phyloP scores from a whole-genome alignment of 441 rosid species.

The Populus hybrid region DNA sequence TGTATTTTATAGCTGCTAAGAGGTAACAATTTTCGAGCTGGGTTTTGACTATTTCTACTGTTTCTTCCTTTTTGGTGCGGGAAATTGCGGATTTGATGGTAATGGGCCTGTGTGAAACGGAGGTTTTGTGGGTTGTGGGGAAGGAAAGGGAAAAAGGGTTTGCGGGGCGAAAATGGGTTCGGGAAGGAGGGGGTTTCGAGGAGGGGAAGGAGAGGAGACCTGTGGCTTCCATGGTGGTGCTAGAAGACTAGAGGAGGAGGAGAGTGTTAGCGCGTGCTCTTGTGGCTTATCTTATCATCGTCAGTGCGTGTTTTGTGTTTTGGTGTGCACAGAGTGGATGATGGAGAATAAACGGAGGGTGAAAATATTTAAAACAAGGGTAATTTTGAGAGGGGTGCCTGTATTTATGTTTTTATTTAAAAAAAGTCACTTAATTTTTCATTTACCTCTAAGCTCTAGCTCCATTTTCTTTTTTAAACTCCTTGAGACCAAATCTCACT shows the following conservation, averaged over 20 bases:
- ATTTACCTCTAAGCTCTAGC: no score
- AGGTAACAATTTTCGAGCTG: slow-evolving; percentile 78
- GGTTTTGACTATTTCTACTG: slow-evolving; percentile 61
- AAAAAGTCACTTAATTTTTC: no score
- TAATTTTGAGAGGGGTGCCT: neutral
- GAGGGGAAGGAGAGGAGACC: slow-evolving; percentile 51
- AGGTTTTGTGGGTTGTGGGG: slow-evolving; percentile 9
- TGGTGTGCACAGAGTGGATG: neutral
- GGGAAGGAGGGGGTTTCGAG: slow-evolving; percentile 33
- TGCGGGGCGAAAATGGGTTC: slow-evolving; percentile 15
- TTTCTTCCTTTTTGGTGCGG: slow-evolving; percentile 68
- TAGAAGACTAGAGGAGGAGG: neutral
- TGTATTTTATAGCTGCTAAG: slow-evolving; percentile 73
- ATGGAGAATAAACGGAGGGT: neutral
- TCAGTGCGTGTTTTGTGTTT: neutral
- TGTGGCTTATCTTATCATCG: slow-evolving; percentile 14
- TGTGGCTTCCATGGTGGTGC: slow-evolving; percentile 45
- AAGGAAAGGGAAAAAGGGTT: slow-evolving; percentile 17
- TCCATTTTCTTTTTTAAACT: no score
- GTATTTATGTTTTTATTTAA: no score
- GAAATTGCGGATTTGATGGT: slow-evolving; percentile 61
- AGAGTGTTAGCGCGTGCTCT: neutral
- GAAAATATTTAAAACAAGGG: neutral
- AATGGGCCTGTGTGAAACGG: slow-evolving; percentile 28
- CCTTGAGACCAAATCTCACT: no score